These are phyloP conservation scores for Cryptococcus sp. DNA, from an alignment of 1,284 basidiomycete species.

Conservation along the genomic window DNA sequence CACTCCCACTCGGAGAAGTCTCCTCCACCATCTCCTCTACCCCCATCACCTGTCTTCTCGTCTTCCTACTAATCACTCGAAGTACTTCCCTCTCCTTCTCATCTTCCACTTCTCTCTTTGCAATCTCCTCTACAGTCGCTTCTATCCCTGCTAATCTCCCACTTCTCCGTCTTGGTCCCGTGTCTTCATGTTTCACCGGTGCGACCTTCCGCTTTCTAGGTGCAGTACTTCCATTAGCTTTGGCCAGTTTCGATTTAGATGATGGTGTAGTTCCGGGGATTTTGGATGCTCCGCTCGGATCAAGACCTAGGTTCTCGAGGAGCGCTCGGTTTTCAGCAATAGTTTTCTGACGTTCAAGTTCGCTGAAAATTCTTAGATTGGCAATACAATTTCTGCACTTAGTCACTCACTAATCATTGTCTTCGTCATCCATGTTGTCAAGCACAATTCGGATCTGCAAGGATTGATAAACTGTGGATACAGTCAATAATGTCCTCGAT, in stretches of 20 bases:
- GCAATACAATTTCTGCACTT: too few species aligned
- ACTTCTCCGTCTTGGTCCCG: constrained; percentile 32
- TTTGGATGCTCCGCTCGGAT: constrained; percentile 25
- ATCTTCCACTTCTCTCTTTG: constrained; percentile 29
- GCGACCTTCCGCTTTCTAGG: constrained; percentile 24
- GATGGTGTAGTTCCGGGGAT: constrained; percentile 13
- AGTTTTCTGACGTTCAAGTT: constrained; percentile 44
- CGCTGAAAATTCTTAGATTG: constrained; percentile 21
- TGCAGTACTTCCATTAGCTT: not conserved
- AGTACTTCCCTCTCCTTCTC: constrained; percentile 30
- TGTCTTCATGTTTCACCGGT: constrained; percentile 11
- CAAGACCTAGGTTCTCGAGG: constrained; percentile 45
- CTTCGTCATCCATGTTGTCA: constrained; percentile 30
- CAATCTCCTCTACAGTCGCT: constrained; percentile 30
- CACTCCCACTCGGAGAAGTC: constrained; percentile 7
- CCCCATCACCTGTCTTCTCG: constrained; percentile 33
- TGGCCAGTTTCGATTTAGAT: constrained; percentile 9
- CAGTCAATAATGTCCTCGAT: too few species aligned
- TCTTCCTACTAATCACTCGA: constrained; percentile 28
- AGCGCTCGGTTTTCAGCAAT: constrained; percentile 47
- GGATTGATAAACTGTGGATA: too few species aligned
- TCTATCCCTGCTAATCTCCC: constrained; percentile 39
- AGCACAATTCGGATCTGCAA: too few species aligned
- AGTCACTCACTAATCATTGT: constrained; percentile 29
- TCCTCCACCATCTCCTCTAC: constrained; percentile 36